phyloP scores from a whole-genome alignment of 108 stramenopile genomes.

The Chaetoceros tenuissimus region DNA sequence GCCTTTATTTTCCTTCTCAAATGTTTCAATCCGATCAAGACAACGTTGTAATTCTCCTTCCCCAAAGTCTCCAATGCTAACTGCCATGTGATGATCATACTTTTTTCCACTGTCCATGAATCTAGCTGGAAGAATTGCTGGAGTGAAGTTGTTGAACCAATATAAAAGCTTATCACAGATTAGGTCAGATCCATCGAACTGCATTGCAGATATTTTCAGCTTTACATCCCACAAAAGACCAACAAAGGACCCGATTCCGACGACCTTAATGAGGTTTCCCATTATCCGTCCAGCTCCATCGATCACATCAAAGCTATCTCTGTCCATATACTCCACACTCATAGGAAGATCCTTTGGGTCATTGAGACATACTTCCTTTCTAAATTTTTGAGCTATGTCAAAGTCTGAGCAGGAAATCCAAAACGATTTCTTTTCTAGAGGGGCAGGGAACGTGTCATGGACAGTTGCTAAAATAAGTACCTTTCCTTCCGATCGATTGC shows the following conservation, averaged over 20 bases:
- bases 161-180: slow-evolving; percentile 53
- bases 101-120: slow-evolving; percentile 40
- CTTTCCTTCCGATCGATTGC: slow-evolving; percentile 82
- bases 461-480: slow-evolving; percentile 80
- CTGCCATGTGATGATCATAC: slow-evolving; percentile 61
- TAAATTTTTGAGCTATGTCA: slow-evolving; percentile 59
- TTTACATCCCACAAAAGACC: slow-evolving; percentile 57
- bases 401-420: slow-evolving; percentile 71
- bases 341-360: slow-evolving; percentile 69
- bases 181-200: slow-evolving; percentile 44
- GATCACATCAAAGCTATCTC: slow-evolving; percentile 77
- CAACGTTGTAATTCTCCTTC: slow-evolving; percentile 60
- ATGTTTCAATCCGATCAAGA: slow-evolving; percentile 46
- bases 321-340: slow-evolving; percentile 72
- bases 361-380: slow-evolving; percentile 64
- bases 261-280: slow-evolving; percentile 47
- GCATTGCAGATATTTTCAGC: slow-evolving; percentile 44
- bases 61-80: slow-evolving; percentile 71
- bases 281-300: slow-evolving; percentile 58
- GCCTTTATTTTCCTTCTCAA: slow-evolving; percentile 39
- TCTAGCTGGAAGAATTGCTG: slow-evolving; percentile 39
- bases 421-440: slow-evolving; percentile 47
- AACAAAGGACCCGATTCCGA: slow-evolving; percentile 62
- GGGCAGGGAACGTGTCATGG: slow-evolving; percentile 74
- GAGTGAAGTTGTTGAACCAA: slow-evolving; percentile 41